These are phyloP conservation scores for Tetracladium maxilliforme DNA, from an alignment of 2,329 filamentous ascomycete species.

Conservation along the genomic window DNA sequence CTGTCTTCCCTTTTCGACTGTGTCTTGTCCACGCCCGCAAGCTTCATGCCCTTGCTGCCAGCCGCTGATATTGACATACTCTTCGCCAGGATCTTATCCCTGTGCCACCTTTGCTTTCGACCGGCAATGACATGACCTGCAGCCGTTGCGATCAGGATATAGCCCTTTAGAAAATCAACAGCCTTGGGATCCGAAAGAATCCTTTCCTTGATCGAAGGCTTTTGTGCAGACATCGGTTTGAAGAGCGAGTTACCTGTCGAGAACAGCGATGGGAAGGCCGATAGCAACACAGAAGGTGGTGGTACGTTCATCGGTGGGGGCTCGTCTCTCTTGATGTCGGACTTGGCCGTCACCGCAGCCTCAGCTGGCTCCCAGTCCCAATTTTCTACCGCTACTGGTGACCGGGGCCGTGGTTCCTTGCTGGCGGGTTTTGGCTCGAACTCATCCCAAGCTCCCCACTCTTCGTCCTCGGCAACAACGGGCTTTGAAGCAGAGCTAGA, in stretches of 20 bases:
- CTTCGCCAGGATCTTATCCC: conserved; percentile 72
- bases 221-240: conserved; percentile 44
- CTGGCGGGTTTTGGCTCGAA: not conserved
- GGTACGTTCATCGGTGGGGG: conserved; percentile 74
- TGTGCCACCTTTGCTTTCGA: conserved; percentile 77
- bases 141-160: conserved; percentile 48
- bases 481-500: no score
- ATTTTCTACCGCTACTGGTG: no score
- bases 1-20: conserved; percentile 75
- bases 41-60: conserved; percentile 79
- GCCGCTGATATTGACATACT: conserved; percentile 74
- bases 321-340: conserved; percentile 14
- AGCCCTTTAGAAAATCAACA: conserved; percentile 46
- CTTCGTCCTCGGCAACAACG: conserved; percentile 25
- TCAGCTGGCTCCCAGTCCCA: conserved; percentile 13
- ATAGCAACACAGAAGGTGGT: conserved; percentile 70
- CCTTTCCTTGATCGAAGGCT: conserved; percentile 41
- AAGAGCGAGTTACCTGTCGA: conserved; percentile 51
- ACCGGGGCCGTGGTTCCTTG: not conserved
- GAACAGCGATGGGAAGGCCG: conserved; percentile 60
- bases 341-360: conserved; percentile 1
- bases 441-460: conserved; percentile 38
- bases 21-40: conserved; percentile 70
- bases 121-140: conserved; percentile 74
- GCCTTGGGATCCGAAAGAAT: conserved; percentile 49